These are phyloP conservation scores for Eragrostis curvula DNA, from an alignment of 176 grass and related monocot species.

Conservation along the genomic window DNA sequence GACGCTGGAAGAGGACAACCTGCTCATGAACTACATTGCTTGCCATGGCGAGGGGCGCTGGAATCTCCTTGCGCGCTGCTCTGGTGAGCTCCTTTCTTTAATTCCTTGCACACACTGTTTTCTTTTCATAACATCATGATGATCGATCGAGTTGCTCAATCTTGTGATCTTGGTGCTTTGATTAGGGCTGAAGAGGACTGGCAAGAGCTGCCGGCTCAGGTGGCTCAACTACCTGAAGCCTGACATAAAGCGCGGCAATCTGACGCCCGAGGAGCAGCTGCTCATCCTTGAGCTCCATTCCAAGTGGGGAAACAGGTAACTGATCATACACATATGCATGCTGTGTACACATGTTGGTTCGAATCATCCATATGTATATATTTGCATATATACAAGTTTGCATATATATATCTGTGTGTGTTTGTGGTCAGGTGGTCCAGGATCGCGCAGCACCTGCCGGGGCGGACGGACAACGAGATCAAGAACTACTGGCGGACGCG, in stretches of 20 bases:
- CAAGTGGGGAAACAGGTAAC: constrained; percentile 89
- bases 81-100: constrained; percentile 45
- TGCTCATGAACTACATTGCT: constrained; percentile 95
- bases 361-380: not conserved
- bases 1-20: constrained; percentile 87
- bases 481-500: constrained; percentile 95
- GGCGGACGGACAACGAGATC: constrained; percentile 93
- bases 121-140: not conserved
- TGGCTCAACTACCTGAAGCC: constrained; percentile 96
- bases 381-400: not conserved
- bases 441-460: constrained; percentile 87
- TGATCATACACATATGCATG: not conserved
- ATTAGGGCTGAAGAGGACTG: constrained; percentile 90
- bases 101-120: not conserved
- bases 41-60: constrained; percentile 88
- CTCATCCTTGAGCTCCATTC: constrained; percentile 93
- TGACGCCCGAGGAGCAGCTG: constrained; percentile 87
- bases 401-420: not conserved
- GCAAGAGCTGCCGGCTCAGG: constrained; percentile 86
- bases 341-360: not conserved
- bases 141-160: not conserved
- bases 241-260: constrained; percentile 85
- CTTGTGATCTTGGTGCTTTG: not conserved
- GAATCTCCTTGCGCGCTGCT: constrained; percentile 90
- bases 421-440: constrained; percentile 64